Base-by-base conservation (phyloP, 83 land plant species). In the Picea engelmannii region DNA sequence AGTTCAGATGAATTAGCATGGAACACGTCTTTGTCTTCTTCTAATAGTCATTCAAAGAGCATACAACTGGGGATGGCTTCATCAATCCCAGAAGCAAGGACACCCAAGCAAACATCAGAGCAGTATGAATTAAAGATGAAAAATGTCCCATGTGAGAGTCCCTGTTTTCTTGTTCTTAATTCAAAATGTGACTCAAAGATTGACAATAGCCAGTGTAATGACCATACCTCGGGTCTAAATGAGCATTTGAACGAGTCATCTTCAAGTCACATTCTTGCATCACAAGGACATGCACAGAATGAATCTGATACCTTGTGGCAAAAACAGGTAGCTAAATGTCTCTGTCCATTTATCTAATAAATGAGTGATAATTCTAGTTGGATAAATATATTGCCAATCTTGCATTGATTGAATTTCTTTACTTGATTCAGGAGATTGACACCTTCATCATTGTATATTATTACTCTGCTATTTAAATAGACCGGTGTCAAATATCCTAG, bases 1-100 rank as follows among this genome's bases (percentile, higher is more conserved):
- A 61, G 25, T 59, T 52, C 83, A 60, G 83, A 79, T 20, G 81
- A 70, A 55, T 58, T 81, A 52, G 4, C 65, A 55, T 81, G 83
- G 83, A 23, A 81, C 6, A 21, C 55, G 38, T 47, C 83, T 71
- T 59, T 62, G n/a, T 52, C 31, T 76, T 44, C 60, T 75, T 42
- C 44, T 76, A 4, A 21, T 23, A 76, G 35, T 13, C 60, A 58
- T 76, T 21, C 61, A 23, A 58, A 40, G 12, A 65, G 82, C 23
- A 21, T 60, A 27, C 63, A 81, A 42, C 60, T 27, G 47, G 59
- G 47, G 44, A 35, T 73, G 42, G 24, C 20, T 62, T 31, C 47
- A 40, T 38, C 68, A 60, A 82, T 13, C 79, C 62, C 55, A 44
- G 68, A 80, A 23, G 18, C 13, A 66, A 66, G 18, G 73, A 64